Evolutionary conservation across 768 basidiomycete genomes (phyloP), one percentile per base, ranked within the genome.

Genomic region (Holtermanniella nyarrowii): DNA sequence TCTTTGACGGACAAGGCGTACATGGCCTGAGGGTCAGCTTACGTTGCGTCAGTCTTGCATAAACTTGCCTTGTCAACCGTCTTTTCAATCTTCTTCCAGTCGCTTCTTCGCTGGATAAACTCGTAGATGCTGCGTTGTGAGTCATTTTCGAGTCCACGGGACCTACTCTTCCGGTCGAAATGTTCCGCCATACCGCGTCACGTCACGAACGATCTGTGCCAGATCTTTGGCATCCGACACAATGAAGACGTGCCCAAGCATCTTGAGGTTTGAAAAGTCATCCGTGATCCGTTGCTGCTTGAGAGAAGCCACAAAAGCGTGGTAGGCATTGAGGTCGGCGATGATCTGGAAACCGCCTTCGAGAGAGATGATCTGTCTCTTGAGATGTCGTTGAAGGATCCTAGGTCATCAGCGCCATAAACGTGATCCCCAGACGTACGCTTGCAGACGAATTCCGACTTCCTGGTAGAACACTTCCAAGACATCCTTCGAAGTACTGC

Each of bases 71-170:
- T 71, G 49, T 74, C 74, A 13, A 97, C 95, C 23, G 80, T 83
- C 73, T 88, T 93, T 70, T 97, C 91, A 54, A 97, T 97, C 75
- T 87, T 91, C 75, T 95, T 93, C 93, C 93, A 97, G 69, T 99
- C 93, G 5, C 87, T 85, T 26, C 91, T 78, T 20, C 91, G 77
- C 52, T 90, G 88, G 62, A 96, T 86, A 62, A 96, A 93, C 70
- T 97, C 93, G 68, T 96, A 96, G 46, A 96, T 78, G 66, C 96
- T 93, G 31, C 31, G 27, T 23, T 4, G 12, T 48, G 25, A 18
- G n/a, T 48, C 42, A 31, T 27, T 4, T 12, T 40, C 12, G 41
- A 21, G n/a, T 20, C 22, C 48, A 24, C 12, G 22, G 5, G 31
- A 62, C 73, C 53, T 50, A 88, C 70, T 73, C 90, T 80, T 99